Evolutionary conservation across 2,329 filamentous ascomycete genomes (phyloP), one percentile per base, ranked within the genome.

Genomic region (Phyllosticta citribraziliensis): DNA sequence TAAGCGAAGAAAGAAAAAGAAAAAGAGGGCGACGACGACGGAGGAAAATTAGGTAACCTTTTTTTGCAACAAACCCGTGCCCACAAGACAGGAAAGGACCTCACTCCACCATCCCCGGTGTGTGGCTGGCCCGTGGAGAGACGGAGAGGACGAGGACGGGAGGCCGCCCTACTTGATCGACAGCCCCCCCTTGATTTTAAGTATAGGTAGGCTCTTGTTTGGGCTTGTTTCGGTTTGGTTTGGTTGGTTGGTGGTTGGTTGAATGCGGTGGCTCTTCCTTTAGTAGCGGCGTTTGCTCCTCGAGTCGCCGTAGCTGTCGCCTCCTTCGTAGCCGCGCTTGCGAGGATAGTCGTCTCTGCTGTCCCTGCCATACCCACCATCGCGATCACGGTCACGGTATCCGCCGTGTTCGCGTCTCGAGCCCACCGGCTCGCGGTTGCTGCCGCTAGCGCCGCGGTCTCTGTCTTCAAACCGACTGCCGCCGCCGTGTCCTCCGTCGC

Each of bases 381-480:
- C 55, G 53, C 62, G 58, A 54, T 63, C 62, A 14, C 56, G 51
- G 62, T 77, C 76, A 58, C 82, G 78, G 65, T 83, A 79, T 64
- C 79, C 74, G 68, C 78, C 77, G 67, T 80, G 80, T 72, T 79
- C 79, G 65, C 87, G 84, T 69, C 85, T 76, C 58, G 85, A 84
- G 70, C 88, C 86, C 72, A 94, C 84, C 64, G 89, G 90, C 73
- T 95, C 91, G 75, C 88, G 88, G 76, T 95, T 94, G 77, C 89
- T 89, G 66, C 89, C 89, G 61, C 84, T 87, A 63, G 81, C 75
- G 66, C 79, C 76, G 67, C 69, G 65, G 55, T 70, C 70, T 12
- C 68, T 56, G 30, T 63, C 63, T 24, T 62, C 55, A 56, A 65
- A 63, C 61, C 62, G 64, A 51, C 67, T 66, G 63, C 76, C 79